Evolutionary conservation across 2,329 filamentous ascomycete species (phyloP).

Genomic region (Helotiales sp.): DNA sequence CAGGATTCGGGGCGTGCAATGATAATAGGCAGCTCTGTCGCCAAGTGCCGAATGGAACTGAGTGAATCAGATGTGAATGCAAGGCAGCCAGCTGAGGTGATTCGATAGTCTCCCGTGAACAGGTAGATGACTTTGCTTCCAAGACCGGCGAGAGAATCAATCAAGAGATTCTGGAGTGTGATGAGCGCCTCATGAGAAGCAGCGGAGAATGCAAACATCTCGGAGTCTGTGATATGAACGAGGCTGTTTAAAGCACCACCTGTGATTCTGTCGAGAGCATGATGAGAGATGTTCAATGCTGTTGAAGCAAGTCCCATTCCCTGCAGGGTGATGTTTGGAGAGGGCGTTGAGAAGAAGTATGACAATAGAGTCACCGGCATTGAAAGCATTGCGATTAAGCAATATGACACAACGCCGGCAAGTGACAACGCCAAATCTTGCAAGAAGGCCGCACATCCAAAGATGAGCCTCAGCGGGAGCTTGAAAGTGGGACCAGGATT

Average conservation of each 20-base stretch:
- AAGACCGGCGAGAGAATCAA: conserved; percentile 40
- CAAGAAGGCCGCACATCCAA: conserved; percentile 73
- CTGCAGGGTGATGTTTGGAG: background rate
- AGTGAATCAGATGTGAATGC: conserved; percentile 6
- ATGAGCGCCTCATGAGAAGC: conserved; percentile 71
- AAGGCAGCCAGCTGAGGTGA: conserved; percentile 22
- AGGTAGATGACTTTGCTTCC: conserved; percentile 45
- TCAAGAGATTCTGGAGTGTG: conserved; percentile 55
- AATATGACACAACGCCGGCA: conserved; percentile 53
- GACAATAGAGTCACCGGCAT: conserved; percentile 20
- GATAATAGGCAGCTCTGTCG: conserved; percentile 37
- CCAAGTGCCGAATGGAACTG: conserved; percentile 9
- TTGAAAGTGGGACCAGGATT: conserved; percentile 71
- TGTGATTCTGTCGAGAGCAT: conserved; percentile 42
- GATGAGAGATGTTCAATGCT: conserved; percentile 27
- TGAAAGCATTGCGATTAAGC: conserved; percentile 23
- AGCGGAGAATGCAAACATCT: conserved; percentile 76
- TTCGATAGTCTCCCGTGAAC: conserved; percentile 43
- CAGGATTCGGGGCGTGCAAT: conserved; percentile 53
- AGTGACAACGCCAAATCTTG: conserved; percentile 73
- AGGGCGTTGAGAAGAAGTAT: conserved; percentile 8
- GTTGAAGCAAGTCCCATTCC: conserved; percentile 15
- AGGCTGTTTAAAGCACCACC: conserved; percentile 51
- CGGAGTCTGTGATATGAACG: conserved; percentile 45
- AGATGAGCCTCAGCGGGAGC: conserved; percentile 70